A percentile compares a stretch with the other conserved stretches of the same genome.
phyloP scores from a whole-genome alignment of 2,329 filamentous ascomycete genomes.

The Clarireedia monteithiana region DNA sequence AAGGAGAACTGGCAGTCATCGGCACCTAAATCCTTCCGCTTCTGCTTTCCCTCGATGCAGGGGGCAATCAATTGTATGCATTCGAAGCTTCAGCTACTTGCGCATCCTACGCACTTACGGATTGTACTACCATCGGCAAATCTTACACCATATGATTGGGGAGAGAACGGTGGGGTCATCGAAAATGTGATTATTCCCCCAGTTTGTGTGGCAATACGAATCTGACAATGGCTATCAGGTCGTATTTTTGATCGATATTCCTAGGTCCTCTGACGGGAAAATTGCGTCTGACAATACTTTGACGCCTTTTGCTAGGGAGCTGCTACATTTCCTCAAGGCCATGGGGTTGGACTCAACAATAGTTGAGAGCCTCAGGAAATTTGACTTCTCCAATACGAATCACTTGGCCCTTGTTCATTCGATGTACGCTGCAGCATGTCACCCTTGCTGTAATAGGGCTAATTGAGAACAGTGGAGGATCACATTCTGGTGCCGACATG shows the following conservation, averaged over 20 bases:
- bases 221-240: slow-evolving; percentile 5
- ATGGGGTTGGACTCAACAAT: slow-evolving; percentile 52
- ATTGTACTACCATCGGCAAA: slow-evolving; percentile 86
- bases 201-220: neutral
- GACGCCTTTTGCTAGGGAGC: slow-evolving; percentile 59
- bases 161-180: slow-evolving; percentile 57
- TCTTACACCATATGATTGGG: slow-evolving; percentile 74
- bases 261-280: slow-evolving; percentile 35
- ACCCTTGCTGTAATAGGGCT: neutral
- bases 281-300: slow-evolving; percentile 19
- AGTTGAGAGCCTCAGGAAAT: slow-evolving; percentile 60
- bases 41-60: slow-evolving; percentile 74
- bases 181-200: slow-evolving; percentile 58
- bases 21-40: slow-evolving; percentile 50
- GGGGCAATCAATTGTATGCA: slow-evolving; percentile 72
- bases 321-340: slow-evolving; percentile 34
- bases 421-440: slow-evolving; percentile 49
- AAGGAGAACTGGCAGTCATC: slow-evolving; percentile 43
- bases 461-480: slow-evolving; percentile 41
- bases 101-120: slow-evolving; percentile 63
- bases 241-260: slow-evolving; percentile 51
- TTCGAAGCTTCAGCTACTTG: slow-evolving; percentile 88
- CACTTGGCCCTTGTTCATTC: slow-evolving; percentile 77
- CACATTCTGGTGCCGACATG: slow-evolving; percentile 42
- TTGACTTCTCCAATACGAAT: slow-evolving; percentile 71